phyloP scores from a whole-genome alignment of 1,139 yeast genomes.

The Kodamaea suecica region DNA sequence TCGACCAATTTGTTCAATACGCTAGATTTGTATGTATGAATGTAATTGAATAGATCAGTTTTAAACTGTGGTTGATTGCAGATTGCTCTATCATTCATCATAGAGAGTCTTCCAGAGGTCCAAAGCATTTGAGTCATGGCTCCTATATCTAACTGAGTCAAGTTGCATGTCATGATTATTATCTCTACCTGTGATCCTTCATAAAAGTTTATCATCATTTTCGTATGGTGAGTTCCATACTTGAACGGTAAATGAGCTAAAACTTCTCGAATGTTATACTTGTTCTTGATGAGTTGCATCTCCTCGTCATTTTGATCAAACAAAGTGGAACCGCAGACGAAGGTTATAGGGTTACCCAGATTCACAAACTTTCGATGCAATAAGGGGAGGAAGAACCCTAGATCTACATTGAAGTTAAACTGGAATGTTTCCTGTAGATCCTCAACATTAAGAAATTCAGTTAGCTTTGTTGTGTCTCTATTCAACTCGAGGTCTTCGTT shows the following conservation, averaged over 20 bases:
- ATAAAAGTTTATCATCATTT: conserved; percentile 59
- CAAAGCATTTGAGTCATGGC: conserved; percentile 65
- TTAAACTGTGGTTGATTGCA: conserved; percentile 20
- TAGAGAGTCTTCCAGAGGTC: conserved; percentile 50
- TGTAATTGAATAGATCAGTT: conserved; percentile 40
- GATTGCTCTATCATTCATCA: conserved; percentile 4
- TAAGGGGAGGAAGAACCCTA: conserved; percentile 34
- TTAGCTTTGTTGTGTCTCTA: conserved; percentile 24
- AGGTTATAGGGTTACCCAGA: conserved; percentile 23
- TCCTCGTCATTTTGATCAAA: conserved; percentile 16
- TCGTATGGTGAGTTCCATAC: conserved; percentile 61
- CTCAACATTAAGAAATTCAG: conserved; percentile 12
- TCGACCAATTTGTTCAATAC: conserved; percentile 27
- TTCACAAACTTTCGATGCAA: conserved; percentile 27
- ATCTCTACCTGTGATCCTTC: conserved; percentile 32
- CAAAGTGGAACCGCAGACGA: conserved; percentile 30
- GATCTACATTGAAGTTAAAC: conserved; percentile 48
- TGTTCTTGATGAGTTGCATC: conserved; percentile 11
- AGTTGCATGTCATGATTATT: conserved; percentile 59
- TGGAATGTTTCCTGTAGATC: conserved; percentile 41
- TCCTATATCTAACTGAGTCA: conserved; percentile 51
- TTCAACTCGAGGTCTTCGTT: conserved; percentile 15
- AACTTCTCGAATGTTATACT: conserved; percentile 29
- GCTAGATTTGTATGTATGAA: conserved; percentile 37
- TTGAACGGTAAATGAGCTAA: conserved; percentile 31